Evolutionary conservation across 768 basidiomycete genomes (phyloP).

Genomic region (Phylloporus scabripes): DNA sequence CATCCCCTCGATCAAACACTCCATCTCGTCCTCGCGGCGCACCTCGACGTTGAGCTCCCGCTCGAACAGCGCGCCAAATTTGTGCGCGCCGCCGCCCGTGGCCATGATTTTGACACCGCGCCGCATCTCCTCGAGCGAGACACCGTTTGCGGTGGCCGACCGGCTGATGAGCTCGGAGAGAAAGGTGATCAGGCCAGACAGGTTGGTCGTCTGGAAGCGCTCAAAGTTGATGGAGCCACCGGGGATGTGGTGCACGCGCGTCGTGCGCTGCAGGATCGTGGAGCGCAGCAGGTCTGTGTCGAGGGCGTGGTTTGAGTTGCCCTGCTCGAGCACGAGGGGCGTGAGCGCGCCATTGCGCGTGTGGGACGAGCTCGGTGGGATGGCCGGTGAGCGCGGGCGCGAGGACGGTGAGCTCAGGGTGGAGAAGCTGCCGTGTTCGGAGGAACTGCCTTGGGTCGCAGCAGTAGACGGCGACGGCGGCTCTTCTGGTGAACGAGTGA

Average conservation of each 20-base stretch:
- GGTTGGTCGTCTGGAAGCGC: conserved; percentile 90
- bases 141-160: conserved; percentile 80
- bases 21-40: conserved; percentile 95
- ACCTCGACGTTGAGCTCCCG: conserved; percentile 79
- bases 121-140: conserved; percentile 87
- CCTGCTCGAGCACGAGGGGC: conserved; percentile 64
- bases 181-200: conserved; percentile 79
- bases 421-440: conserved; percentile 40
- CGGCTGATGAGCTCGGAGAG: conserved; percentile 81
- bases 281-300: conserved; percentile 49
- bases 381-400: conserved; percentile 19
- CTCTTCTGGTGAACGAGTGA: conserved; percentile 87
- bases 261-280: conserved; percentile 61
- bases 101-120: conserved; percentile 94
- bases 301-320: conserved; percentile 24
- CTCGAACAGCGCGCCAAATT: conserved; percentile 80
- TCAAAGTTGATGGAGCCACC: conserved; percentile 98
- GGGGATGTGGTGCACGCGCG: conserved; percentile 65
- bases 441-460: conserved; percentile 55
- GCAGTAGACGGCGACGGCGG: conserved; percentile 69
- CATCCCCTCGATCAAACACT: conserved; percentile 92
- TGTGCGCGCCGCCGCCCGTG: conserved; percentile 95
- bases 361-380: conserved; percentile 28
- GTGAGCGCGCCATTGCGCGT: conserved; percentile 72
- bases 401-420: conserved; percentile 31